Conservation (phyloP, 768 basidiomycete species). For the Xerocomus spinulosus region DNA sequence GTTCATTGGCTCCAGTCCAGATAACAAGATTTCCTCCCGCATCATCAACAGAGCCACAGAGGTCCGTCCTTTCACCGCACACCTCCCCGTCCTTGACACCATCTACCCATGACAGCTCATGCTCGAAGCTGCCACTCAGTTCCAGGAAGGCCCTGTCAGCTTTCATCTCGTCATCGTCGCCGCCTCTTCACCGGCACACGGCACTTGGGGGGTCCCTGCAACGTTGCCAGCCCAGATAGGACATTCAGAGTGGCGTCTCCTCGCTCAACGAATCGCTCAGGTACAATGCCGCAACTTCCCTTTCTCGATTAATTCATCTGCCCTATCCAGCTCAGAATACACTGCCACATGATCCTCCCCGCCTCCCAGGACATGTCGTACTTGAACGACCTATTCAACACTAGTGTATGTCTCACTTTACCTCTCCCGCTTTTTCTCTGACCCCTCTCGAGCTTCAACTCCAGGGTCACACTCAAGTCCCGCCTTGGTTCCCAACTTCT, state of each 20-base stretch:
- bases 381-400: slow-evolving; percentile 47
- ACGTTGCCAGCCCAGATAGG: slow-evolving; percentile 28
- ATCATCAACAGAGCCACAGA: slow-evolving; percentile 43
- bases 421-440: neutral
- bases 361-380: slow-evolving; percentile 42
- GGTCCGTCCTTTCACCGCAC: slow-evolving; percentile 25
- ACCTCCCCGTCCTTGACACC: neutral
- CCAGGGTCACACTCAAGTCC: slow-evolving; percentile 19
- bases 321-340: slow-evolving; percentile 44
- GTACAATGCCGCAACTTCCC: slow-evolving; percentile 29
- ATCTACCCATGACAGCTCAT: slow-evolving; percentile 21
- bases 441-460: slow-evolving; percentile 19
- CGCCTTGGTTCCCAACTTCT: slow-evolving; percentile 41
- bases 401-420: slow-evolving; percentile 32
- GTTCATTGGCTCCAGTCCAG: slow-evolving; percentile 39
- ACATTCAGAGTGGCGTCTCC: slow-evolving; percentile 37
- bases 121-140: slow-evolving; percentile 27
- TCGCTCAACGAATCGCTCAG: slow-evolving; percentile 43
- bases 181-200: slow-evolving; percentile 41
- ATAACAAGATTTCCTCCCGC: slow-evolving; percentile 42
- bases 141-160: slow-evolving; percentile 31
- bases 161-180: slow-evolving; percentile 55
- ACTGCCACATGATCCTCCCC: slow-evolving; percentile 54
- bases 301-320: slow-evolving; percentile 15
- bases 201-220: slow-evolving; percentile 20